Evolutionary conservation across 257 asterid species (phyloP).

Genomic region (Ilex aquifolium): DNA sequence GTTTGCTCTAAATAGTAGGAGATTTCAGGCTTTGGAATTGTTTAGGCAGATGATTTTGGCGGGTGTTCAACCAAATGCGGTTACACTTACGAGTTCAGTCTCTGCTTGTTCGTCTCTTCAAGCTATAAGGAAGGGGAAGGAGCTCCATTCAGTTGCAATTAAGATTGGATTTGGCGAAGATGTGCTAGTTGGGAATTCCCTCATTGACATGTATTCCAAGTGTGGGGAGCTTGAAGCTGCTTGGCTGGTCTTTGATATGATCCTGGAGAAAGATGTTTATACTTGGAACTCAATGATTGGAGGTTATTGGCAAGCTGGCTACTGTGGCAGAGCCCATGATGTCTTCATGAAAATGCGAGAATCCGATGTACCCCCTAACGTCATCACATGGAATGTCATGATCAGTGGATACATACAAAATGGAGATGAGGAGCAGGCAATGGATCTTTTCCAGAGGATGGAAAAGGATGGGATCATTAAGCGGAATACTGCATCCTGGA

Average conservation of each 20-base stretch:
- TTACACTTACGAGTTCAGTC: constrained; percentile 54
- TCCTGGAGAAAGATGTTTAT: constrained; percentile 51
- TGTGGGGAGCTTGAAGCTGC: constrained; percentile 62
- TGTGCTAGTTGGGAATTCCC: constrained; percentile 65
- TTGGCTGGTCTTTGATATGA: constrained; percentile 44
- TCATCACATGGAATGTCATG: constrained; percentile 75
- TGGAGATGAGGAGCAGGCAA: constrained; percentile 77
- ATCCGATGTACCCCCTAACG: constrained; percentile 49
- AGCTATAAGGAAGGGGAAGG: constrained; percentile 59
- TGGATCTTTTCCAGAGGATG: constrained; percentile 69
- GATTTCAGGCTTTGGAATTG: constrained; percentile 42
- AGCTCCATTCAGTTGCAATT: constrained; percentile 49
- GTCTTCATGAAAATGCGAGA: constrained; percentile 59
- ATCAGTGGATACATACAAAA: constrained; percentile 63
- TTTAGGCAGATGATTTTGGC: constrained; percentile 47
- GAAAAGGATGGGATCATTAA: constrained; percentile 51
- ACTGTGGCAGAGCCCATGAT: constrained; percentile 64
- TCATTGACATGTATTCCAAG: constrained; percentile 77
- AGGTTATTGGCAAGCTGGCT: constrained; percentile 80
- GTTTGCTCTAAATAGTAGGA: constrained; percentile 46
- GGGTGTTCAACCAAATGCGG: constrained; percentile 60
- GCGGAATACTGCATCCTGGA: constrained; percentile 81
- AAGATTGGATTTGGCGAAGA: constrained; percentile 53
- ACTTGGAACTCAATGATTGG: constrained; percentile 86
- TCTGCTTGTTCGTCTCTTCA: constrained; percentile 54